Base-by-base conservation (phyloP, 148 eudicot genomes). In the Fallopia convolvulus region DNA sequence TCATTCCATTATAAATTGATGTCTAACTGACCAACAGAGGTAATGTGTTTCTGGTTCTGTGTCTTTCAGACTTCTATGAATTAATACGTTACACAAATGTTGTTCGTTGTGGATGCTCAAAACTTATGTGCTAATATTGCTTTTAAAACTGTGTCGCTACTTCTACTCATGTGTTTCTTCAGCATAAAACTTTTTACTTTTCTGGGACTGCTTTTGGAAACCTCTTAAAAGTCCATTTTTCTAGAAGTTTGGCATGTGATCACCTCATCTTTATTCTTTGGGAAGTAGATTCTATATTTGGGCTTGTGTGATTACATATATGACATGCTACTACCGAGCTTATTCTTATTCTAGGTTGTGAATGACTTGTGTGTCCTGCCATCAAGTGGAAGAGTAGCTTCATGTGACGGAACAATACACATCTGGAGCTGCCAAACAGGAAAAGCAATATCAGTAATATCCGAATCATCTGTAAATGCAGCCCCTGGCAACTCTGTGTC, bases 351-450 rank as follows among this genome's bases (percentile, higher is more conserved):
- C 53, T 86, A 95, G 99, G 93, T 90, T 75, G 99, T 95, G 82
- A 95, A 93, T 86, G 94, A 95, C 80, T 86, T 95, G 18, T 85
- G 92, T 80, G 82, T 87, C 77, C 82, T 95, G 52, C 80, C 93
- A 77, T 87, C 88, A 75, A 61, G 82, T 65, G 93, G 83, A 46
- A 87, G 94, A 81, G 91, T 91, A 74, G 99, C 99, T 82, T 95
- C 99, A 46, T 95, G 99, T 82, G 99, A 95, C 87, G 99, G 99
- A 81, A 92, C 90, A 40, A 86, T 95, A 81, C 99, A 95, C 84
- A 77, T 95, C 48, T 95, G 99, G 99, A 90, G 91, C 84, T 85
- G 90, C 81, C 99, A 90, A 76, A 91, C 92, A 23, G 97, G 97
- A 78, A 95, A 91, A 86, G 80, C 76, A 74, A 80, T 95, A 63